Evolutionary conservation across 1,139 yeast species (phyloP), one percentile per base, ranked within the genome.

Genomic region (Yamadazyma diospyri): DNA sequence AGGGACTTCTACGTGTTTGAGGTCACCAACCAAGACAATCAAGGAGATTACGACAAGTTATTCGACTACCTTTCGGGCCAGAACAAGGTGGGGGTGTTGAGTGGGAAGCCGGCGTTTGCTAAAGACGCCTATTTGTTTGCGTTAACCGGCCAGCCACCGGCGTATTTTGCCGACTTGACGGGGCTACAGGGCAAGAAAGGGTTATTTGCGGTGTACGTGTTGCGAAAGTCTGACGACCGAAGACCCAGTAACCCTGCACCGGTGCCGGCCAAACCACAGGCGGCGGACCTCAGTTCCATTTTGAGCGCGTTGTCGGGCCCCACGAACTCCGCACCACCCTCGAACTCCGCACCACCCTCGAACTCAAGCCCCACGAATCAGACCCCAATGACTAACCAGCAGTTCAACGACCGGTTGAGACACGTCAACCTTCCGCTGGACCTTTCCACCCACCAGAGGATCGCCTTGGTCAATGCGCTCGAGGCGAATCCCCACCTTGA

Each of bases 41-140:
- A 50, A 4, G 34, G 39, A 2, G 64, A 62, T 19, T 78, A 65
- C 48, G 57, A 64, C 25, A 72, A 67, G 39, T 56, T 84, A 26
- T 77, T 64, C 51, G 64, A 70, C 19, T 81, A 81, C 50, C 72
- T 81, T 43, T 48, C 58, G 25, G 47, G 60, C 4, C 63, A 74
- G 29, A 52, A 56, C 28, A 78, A 79, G 48, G 77, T 69, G 32
- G 94, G 89, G 0, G 92, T 82, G 13, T 59, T 83, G 29, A 66
- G 74, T 23, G 68, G 64, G 14, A 63, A 55, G 40, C 75, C 72
- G 1, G 43, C 53, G 14, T 64, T 68, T 42, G 79, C 81, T 21
- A 82, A 81, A 48, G 94, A 83, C 51, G 69, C 80, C 2, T 84
- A 83, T 53, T 43, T 84, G 29, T 53, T 81, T 21, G 69, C 85